Conservation (phyloP, 2,329 filamentous ascomycete species). For the Arthrobotrys megalospora region DNA sequence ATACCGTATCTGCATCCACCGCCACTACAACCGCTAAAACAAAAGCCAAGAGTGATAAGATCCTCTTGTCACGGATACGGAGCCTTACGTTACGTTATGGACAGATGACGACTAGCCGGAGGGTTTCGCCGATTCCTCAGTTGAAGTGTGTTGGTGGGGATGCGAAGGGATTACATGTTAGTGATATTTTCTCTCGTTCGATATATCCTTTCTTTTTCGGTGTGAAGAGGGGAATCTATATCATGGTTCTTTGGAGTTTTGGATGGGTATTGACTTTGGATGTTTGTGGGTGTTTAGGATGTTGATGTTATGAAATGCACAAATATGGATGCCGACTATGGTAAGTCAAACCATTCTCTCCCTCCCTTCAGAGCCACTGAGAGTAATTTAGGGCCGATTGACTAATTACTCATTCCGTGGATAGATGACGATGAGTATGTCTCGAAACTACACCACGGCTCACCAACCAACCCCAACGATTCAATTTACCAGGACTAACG, state of each 20-base stretch:
- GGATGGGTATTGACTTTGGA: slow-evolving; percentile 13
- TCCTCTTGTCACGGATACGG: slow-evolving; percentile 55
- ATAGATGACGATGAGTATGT: slow-evolving; percentile 60
- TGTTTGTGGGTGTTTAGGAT: slow-evolving; percentile 71
- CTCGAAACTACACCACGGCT: background rate
- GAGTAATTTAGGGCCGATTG: background rate
- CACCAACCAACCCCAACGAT: background rate
- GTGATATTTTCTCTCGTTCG: slow-evolving; percentile 10
- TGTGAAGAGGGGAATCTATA: background rate
- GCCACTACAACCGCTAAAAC: slow-evolving; percentile 58
- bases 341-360: slow-evolving; percentile 77
- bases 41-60: slow-evolving; percentile 60
- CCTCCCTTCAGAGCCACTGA: slow-evolving; percentile 72
- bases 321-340: slow-evolving; percentile 86
- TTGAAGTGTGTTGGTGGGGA: slow-evolving; percentile 60
- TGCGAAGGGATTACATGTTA: slow-evolving; percentile 52
- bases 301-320: slow-evolving; percentile 89
- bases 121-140: slow-evolving; percentile 57
- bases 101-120: slow-evolving; percentile 56
- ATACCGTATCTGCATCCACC: slow-evolving; percentile 41
- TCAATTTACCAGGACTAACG: slow-evolving; percentile 2
- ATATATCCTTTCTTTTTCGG: background rate
- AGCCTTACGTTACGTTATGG: slow-evolving; percentile 55
- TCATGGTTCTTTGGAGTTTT: background rate
- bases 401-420: slow-evolving; percentile 24